A percentile compares a stretch with the other conserved stretches of the same genome.
phyloP scores from a whole-genome alignment of 192 early-diverging fungal species.

The Dimargaris xerosporica region DNA sequence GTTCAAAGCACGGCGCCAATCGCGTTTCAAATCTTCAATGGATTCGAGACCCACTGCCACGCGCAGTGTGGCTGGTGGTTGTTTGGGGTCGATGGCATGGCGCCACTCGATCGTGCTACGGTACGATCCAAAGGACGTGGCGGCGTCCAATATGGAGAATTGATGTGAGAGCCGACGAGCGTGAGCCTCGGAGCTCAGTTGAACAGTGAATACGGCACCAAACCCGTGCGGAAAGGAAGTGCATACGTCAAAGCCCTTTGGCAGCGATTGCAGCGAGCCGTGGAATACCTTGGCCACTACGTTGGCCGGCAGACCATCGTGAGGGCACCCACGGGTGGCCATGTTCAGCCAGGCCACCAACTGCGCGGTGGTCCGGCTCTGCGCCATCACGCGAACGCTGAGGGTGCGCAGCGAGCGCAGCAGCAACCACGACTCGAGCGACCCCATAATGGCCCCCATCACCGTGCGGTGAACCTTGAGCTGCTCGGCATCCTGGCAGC shows the following conservation, averaged over 20 bases:
- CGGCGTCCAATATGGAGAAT: conserved; percentile 30
- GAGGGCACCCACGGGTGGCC: conserved; percentile 17
- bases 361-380: conserved; percentile 34
- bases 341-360: conserved; percentile 35
- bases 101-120: conserved; percentile 60
- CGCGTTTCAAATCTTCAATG: conserved; percentile 42
- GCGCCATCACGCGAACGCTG: conserved; percentile 41
- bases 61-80: conserved; percentile 33
- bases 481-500: conserved; percentile 18
- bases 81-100: conserved; percentile 22
- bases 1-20: conserved; percentile 34
- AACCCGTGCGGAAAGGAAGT: conserved; percentile 12
- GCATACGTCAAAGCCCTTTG: conserved; percentile 11
- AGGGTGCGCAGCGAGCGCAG: conserved; percentile 43
- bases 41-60: conserved; percentile 53
- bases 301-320: conserved; percentile 24
- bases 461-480: conserved; percentile 30
- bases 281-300: conserved; percentile 26
- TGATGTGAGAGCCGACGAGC: conserved; percentile 29
- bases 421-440: conserved; percentile 48
- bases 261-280: conserved; percentile 13
- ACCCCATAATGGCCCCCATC: conserved; percentile 42
- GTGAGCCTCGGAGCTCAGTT: conserved; percentile 26
- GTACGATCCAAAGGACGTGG: conserved; percentile 49
- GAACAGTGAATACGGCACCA: conserved; percentile 23